phyloP scores from a whole-genome alignment of 2,329 filamentous ascomycete genomes.

The Aspergillus sp. region DNA sequence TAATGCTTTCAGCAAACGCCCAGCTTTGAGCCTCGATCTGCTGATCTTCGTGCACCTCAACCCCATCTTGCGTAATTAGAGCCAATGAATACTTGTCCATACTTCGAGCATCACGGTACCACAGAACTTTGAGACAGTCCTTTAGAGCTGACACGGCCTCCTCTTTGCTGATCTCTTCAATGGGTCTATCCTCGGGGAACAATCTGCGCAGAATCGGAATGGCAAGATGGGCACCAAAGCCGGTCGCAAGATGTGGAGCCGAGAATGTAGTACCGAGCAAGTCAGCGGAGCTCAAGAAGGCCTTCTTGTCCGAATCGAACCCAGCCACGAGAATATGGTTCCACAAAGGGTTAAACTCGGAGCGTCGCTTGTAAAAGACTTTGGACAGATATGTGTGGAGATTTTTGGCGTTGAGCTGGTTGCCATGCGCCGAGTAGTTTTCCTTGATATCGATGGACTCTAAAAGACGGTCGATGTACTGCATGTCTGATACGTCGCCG shows the following conservation, averaged over 20 bases:
- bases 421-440: slow-evolving; percentile 66
- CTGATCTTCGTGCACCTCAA: slow-evolving; percentile 80
- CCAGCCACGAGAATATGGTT: slow-evolving; percentile 92
- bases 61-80: slow-evolving; percentile 82
- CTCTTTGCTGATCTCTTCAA: slow-evolving; percentile 70
- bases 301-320: slow-evolving; percentile 73
- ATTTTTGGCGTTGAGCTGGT: slow-evolving; percentile 80
- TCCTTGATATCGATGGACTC: slow-evolving; percentile 83
- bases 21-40: slow-evolving; percentile 94
- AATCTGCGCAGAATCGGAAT: slow-evolving; percentile 84
- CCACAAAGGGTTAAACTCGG: slow-evolving; percentile 96
- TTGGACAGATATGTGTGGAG: slow-evolving; percentile 96
- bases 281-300: slow-evolving; percentile 90
- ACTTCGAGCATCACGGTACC: slow-evolving; percentile 93
- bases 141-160: slow-evolving; percentile 76
- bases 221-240: slow-evolving; percentile 89
- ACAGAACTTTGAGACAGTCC: slow-evolving; percentile 98
- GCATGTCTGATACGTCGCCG: slow-evolving; percentile 98
- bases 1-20: slow-evolving; percentile 94
- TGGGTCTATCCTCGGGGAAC: slow-evolving; percentile 79
- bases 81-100: slow-evolving; percentile 90
- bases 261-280: slow-evolving; percentile 90
- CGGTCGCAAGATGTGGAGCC: slow-evolving; percentile 84
- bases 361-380: slow-evolving; percentile 91
- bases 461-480: slow-evolving; percentile 91